A percentile compares a stretch with the other conserved stretches of the same genome.
These are phyloP conservation scores for Eucalyptus brandiana DNA, from an alignment of 345 rosid species.

Conservation along the genomic window DNA sequence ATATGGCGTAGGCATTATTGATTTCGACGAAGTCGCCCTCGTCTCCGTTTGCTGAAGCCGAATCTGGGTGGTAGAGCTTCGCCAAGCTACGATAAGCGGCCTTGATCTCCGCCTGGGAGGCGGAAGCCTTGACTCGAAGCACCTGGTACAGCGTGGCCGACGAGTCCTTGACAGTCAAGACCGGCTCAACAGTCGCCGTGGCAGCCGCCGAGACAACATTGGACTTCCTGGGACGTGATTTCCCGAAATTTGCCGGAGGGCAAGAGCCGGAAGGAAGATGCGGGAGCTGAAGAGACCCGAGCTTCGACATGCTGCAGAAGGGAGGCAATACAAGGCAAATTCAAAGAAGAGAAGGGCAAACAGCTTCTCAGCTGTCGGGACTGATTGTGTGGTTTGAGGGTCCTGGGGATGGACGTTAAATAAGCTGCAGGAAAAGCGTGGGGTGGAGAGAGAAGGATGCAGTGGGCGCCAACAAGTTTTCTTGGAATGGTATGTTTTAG, in stretches of 20 bases:
- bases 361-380: neutral
- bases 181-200: neutral
- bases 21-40: neutral
- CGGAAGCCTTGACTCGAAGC: neutral
- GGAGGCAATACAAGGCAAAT: neutral
- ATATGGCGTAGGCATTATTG: conserved; percentile 8
- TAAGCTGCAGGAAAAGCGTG: neutral
- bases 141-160: neutral
- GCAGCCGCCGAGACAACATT: neutral
- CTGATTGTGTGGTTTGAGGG: neutral
- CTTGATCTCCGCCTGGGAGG: conserved; percentile 3
- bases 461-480: neutral
- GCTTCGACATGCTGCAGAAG: neutral
- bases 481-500: neutral
- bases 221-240: neutral
- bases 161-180: neutral
- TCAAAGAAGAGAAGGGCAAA: neutral
- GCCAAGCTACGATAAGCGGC: conserved; percentile 5
- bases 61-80: conserved; percentile 1
- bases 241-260: neutral
- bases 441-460: neutral
- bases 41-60: neutral
- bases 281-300: neutral
- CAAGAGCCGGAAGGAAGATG: neutral
- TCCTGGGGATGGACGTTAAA: neutral